Evolutionary conservation across 2,329 filamentous ascomycete genomes (phyloP), one percentile per base, ranked within the genome.

Genomic region (Epicoccum nigrum): DNA sequence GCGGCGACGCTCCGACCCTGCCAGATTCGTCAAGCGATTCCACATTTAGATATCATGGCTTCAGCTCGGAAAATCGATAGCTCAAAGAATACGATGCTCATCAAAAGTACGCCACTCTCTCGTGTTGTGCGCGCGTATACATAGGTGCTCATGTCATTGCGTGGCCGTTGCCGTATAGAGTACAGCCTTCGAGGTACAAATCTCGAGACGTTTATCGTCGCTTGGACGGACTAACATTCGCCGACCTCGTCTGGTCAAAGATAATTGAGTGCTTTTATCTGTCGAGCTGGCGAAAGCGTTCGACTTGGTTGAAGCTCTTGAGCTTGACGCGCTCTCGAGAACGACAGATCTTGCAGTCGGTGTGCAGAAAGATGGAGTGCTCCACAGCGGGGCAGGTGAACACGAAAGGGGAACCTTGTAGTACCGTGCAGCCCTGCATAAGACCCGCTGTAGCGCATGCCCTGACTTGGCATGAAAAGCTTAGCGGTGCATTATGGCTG

Each of bases 41-140:
- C 48, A 32, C 11, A 41, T 51, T 4, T 8, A 46, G 48, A 42
- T 13, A 31, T 42, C 19, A 31, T 37, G 48, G 42, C 37, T 42
- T 15, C n/a, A 41, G 48, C 42, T 37, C 48, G 48, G 48, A 4
- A 31, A 51, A 46, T 51, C 48, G 25, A 51, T 51, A 46, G 42
- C 42, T 27, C 1, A 30, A 42, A 4, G 32, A 51, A 51, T 51
- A 51, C 48, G 48, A 43, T 21, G 23, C 15, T 42, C 42, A 46
- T 46, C 37, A 46, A 46, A 51, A 25, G 42, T 32, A 51, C 45
- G 42, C 42, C 48, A 42, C 37, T 21, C 15, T 27, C 23, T 32
- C 17, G 32, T 28, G 16, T 33, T 46, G 25, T 46, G 37, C 31
- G 37, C 31, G 37, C 13, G 17, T 17, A 42, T 46, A 42, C 48